These are phyloP conservation scores for Epichloe sibirici DNA, from an alignment of 2,329 filamentous ascomycete species.

Conservation along the genomic window DNA sequence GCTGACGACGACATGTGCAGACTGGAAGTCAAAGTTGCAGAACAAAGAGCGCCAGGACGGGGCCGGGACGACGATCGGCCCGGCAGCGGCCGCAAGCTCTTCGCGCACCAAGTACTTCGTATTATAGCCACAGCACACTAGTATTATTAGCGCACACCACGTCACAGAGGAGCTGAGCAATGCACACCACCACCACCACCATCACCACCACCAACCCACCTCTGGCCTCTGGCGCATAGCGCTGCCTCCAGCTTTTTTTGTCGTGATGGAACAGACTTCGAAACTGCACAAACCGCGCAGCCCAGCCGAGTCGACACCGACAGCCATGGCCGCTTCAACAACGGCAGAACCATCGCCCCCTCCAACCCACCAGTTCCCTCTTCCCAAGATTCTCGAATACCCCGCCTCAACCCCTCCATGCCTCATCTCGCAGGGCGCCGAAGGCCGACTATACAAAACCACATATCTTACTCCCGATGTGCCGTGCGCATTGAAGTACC, in stretches of 20 bases:
- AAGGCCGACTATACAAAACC: conserved; percentile 86
- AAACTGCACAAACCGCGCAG: not conserved
- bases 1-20: not conserved
- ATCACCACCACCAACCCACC: too few relatives aligned
- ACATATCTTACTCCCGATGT: conserved; percentile 58
- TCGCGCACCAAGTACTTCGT: not conserved
- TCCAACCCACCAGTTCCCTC: conserved; percentile 28
- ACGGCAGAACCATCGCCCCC: conserved; percentile 4
- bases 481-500: conserved; percentile 78
- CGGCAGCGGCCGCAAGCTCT: conserved; percentile 5
- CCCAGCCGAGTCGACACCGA: not conserved
- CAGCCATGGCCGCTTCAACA: conserved; percentile 3
- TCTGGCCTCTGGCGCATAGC: too few relatives aligned
- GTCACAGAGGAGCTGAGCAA: too few relatives aligned
- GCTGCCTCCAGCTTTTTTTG: too few relatives aligned
- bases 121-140: too few relatives aligned
- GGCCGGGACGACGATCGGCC: not conserved
- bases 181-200: too few relatives aligned
- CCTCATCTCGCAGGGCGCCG: conserved; percentile 86
- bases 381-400: conserved; percentile 54
- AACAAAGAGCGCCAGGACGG: not conserved
- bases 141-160: too few relatives aligned
- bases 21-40: not conserved
- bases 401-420: conserved; percentile 45
- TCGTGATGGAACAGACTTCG: too few relatives aligned